These are phyloP conservation scores for Elongisporangium prolatum DNA, from an alignment of 352 stramenopile genomes.

Conservation along the genomic window DNA sequence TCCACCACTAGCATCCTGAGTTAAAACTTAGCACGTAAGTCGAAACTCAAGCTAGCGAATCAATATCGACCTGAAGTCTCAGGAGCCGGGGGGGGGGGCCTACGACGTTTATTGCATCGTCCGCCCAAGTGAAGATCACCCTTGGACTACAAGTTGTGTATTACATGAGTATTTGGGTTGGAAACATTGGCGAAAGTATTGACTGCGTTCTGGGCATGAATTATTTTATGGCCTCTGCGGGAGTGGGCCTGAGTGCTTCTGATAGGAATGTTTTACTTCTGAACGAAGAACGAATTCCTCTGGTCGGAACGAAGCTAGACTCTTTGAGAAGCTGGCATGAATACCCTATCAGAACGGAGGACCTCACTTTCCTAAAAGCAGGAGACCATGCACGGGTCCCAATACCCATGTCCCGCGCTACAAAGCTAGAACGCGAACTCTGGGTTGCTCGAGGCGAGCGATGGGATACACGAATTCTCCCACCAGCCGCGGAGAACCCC, in stretches of 20 bases:
- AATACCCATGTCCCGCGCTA: background rate
- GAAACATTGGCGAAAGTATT: slow-evolving; percentile 3
- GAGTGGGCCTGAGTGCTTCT: slow-evolving; percentile 3
- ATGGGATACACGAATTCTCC: background rate
- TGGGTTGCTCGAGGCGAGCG: slow-evolving; percentile 3
- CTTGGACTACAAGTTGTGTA: slow-evolving; percentile 8
- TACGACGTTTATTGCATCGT: background rate
- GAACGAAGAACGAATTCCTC: slow-evolving; percentile 9
- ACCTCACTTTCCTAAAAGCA: background rate
- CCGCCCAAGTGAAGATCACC: slow-evolving; percentile 9
- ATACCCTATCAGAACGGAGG: background rate
- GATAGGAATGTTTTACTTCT: slow-evolving; percentile 6
- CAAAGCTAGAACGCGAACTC: background rate
- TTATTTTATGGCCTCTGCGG: slow-evolving; percentile 12
- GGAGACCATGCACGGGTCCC: too few relatives aligned
- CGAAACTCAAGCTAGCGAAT: background rate
- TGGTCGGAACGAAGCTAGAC: background rate
- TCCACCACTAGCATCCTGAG: background rate
- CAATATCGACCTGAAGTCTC: background rate
- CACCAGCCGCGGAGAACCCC: too few relatives aligned
- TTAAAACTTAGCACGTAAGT: background rate
- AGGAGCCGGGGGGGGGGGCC: background rate
- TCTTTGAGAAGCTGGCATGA: background rate
- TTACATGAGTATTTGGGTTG: slow-evolving; percentile 10
- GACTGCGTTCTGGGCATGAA: slow-evolving; percentile 13